phyloP scores from a whole-genome alignment of 23 red algal species.

The Gracilaria domingensis region DNA sequence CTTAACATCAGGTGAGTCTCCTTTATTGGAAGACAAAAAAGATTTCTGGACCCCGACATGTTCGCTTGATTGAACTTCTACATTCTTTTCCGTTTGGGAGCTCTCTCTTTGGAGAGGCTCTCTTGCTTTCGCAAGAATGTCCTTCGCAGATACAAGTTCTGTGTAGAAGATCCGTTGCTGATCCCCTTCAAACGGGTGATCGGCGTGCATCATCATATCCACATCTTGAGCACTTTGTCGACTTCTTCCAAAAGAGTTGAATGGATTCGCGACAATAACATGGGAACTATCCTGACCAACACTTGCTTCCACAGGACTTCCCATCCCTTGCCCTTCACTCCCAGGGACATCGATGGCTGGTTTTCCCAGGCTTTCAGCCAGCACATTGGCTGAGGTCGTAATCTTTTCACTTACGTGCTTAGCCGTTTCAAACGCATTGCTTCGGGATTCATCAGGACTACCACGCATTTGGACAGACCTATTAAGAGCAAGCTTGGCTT shows the following conservation, averaged over 20 bases:
- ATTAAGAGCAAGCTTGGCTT: conserved; percentile 23
- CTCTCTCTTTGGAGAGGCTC: conserved; percentile 11
- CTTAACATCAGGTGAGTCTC: neutral
- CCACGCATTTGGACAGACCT: conserved; percentile 51
- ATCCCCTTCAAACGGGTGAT: conserved; percentile 63
- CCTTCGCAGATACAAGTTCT: conserved; percentile 10
- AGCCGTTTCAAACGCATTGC: conserved; percentile 34
- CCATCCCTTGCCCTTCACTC: neutral
- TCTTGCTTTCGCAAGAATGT: neutral
- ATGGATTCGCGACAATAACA: conserved; percentile 44
- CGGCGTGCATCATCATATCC: conserved; percentile 44
- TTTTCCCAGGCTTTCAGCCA: conserved; percentile 56
- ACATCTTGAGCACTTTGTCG: conserved; percentile 22
- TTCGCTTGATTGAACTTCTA: neutral
- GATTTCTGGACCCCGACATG: neutral
- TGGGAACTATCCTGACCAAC: conserved; percentile 15
- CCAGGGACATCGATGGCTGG: neutral
- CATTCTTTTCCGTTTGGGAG: neutral
- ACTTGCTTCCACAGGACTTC: conserved; percentile 13
- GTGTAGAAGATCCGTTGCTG: conserved; percentile 69
- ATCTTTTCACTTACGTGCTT: conserved; percentile 58
- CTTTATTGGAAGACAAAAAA: neutral
- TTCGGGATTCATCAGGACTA: conserved; percentile 47
- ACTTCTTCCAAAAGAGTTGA: conserved; percentile 40
- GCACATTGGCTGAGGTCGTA: conserved; percentile 28